A percentile compares a stretch with the other conserved stretches of the same genome.
These are phyloP conservation scores for Ambrosia hybrid DNA, from an alignment of 140 eudicot species.

Conservation along the genomic window DNA sequence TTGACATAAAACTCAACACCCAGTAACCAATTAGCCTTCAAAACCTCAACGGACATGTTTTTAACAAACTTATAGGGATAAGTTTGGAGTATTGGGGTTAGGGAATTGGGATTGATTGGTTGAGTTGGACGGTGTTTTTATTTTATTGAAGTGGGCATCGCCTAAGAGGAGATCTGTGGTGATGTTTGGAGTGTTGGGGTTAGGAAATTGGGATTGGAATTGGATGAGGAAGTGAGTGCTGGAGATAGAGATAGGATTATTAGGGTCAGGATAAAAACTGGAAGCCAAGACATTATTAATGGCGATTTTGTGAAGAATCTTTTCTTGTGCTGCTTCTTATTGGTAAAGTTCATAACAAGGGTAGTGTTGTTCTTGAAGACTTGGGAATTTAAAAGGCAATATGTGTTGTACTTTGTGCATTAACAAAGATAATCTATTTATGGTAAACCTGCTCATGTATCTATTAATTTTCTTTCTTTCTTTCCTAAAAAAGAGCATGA, in stretches of 20 bases:
- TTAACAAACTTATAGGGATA: conserved; percentile 37
- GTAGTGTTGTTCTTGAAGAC: not conserved
- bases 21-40: not conserved
- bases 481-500: no score
- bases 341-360: not conserved
- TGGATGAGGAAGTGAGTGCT: conserved; percentile 25
- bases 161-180: conserved; percentile 36
- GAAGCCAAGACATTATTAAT: conserved; percentile 23
- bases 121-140: conserved; percentile 41
- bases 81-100: not conserved
- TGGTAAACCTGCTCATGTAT: no score
- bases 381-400: not conserved
- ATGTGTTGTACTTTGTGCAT: conserved; percentile 11
- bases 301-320: conserved; percentile 16
- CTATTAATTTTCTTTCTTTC: no score
- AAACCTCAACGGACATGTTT: conserved; percentile 29
- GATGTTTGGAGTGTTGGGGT: conserved; percentile 20
- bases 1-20: conserved; percentile 37
- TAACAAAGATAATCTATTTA: not conserved
- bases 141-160: conserved; percentile 40
- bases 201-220: conserved; percentile 1
- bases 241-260: conserved; percentile 29
- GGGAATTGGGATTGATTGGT: conserved; percentile 16
- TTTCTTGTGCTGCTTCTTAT: not conserved
- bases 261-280: conserved; percentile 20